Conservation (phyloP, 2,329 filamentous ascomycete genomes). For the Beauveria rudraprayagi region DNA sequence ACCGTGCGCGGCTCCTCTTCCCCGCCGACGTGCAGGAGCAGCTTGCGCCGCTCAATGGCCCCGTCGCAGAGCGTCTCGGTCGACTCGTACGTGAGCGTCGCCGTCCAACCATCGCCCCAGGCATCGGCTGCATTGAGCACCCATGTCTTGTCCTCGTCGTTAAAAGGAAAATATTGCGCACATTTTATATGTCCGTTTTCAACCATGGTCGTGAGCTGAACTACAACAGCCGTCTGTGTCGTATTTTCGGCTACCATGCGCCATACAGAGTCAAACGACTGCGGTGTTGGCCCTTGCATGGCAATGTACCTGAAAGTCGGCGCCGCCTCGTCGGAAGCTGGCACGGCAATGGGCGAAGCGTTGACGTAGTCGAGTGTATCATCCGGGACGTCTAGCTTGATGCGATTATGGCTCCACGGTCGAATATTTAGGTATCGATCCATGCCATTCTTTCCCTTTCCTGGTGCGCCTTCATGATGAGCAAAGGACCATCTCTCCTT, state of each 20-base stretch:
- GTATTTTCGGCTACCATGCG: constrained; percentile 86
- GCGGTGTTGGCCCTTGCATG: constrained; percentile 80
- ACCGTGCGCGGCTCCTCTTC: constrained; percentile 49
- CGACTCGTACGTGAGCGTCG: constrained; percentile 59
- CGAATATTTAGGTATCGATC: constrained; percentile 89
- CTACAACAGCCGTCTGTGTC: constrained; percentile 66
- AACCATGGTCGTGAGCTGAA: constrained; percentile 89
- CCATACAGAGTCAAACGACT: constrained; percentile 77
- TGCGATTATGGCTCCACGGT: constrained; percentile 78
- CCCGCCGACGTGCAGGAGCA: constrained; percentile 49
- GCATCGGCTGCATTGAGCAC: constrained; percentile 55
- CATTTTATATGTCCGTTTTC: constrained; percentile 77
- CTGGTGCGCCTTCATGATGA: constrained; percentile 24
- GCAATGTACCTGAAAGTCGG: constrained; percentile 66
- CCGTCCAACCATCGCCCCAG: constrained; percentile 60
- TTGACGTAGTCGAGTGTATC: constrained; percentile 74
- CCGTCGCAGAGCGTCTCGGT: constrained; percentile 47
- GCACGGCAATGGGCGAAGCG: constrained; percentile 61
- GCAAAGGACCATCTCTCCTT: constrained; percentile 27
- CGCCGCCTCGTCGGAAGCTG: constrained; percentile 29
- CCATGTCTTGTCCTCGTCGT: constrained; percentile 42
- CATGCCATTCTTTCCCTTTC: constrained; percentile 31
- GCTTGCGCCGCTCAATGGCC: constrained; percentile 65
- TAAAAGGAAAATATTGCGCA: constrained; percentile 73
- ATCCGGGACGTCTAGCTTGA: constrained; percentile 70